Evolutionary conservation across 306 rosid genomes (phyloP).

Genomic region (Prunus mongolica): DNA sequence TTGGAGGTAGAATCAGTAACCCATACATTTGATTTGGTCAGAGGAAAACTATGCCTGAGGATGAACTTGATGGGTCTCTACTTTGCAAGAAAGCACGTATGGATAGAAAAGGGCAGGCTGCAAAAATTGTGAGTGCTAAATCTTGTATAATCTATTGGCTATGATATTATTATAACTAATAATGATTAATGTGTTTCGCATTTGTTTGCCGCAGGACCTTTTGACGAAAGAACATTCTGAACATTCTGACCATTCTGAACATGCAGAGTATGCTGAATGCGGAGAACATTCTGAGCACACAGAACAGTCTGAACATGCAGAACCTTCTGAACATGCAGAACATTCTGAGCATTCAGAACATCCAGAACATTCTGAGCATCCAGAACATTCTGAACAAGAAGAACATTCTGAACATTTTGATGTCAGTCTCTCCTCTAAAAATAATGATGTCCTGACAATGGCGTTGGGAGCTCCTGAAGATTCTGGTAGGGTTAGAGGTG

Average conservation of each 20-base stretch:
- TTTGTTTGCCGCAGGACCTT: neutral
- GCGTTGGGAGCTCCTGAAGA: neutral
- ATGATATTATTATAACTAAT: neutral
- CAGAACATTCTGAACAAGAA: neutral
- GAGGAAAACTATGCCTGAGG: neutral
- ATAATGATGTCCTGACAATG: neutral
- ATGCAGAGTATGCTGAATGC: neutral
- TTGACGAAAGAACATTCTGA: neutral
- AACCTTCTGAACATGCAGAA: neutral
- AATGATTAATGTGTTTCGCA: neutral
- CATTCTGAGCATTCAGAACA: neutral
- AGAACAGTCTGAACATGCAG: neutral
- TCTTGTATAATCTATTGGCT: neutral
- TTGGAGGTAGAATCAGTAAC: neutral
- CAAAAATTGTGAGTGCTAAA: slow-evolving; percentile 6
- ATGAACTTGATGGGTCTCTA: slow-evolving; percentile 3
- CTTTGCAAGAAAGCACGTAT: neutral
- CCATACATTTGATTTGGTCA: neutral
- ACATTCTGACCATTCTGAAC: neutral
- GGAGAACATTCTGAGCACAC: neutral
- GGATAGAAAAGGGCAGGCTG: slow-evolving; percentile 3
- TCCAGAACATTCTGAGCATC: neutral
- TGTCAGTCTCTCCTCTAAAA: neutral
- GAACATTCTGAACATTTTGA: neutral
- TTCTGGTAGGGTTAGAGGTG: neutral